Base-by-base conservation (phyloP, 2,329 filamentous ascomycete genomes). In the Magnaporthiopsis rhizophila region DNA sequence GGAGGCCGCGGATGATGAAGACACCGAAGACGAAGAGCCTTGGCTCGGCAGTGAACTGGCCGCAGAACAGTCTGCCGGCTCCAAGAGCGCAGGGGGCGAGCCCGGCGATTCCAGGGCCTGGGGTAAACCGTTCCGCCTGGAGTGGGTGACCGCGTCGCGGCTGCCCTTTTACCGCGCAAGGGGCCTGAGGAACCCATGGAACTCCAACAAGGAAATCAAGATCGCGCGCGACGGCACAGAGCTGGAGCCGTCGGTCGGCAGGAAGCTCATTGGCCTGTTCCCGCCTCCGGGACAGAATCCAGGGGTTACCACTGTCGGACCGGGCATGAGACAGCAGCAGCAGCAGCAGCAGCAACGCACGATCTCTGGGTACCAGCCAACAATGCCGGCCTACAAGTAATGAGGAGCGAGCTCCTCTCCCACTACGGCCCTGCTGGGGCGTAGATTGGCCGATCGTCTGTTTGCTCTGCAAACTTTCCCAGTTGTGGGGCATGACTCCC, bases 221-320 rank as follows among this genome's bases (percentile, higher is more conserved):
- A 97, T 98, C 72, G 94, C 94, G 30, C 84, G 94, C 70, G 94
- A 98, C 71, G 94, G 94, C 2, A 98, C 94, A 0, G 94, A 98
- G 74, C 80, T 98, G 63, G 94, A 98, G 75, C 90, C 93, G 34
- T 85, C 81, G 36, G 85, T 96, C 58, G 94, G 93, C 6, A 86
- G 86, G 70, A 86, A 86, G 70, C 78, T 98, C 64, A 81, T 96
- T 67, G 86, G 87, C 59, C 83, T 97, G 71, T 97, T 98, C 75
- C 26, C 62, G 11, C 89, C 91, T 69, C 78, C 82, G 21, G 73
- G 75, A 0, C 80, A 81, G 64, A 81, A 74, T 57, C 75, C 80
- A 11, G 18, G 9, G 18, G 45, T 4, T 53, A 21, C 45, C n/a
- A 4, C n/a, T 53, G 45, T 60, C 11, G 13, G 28, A 24, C 18